Evolutionary conservation across 148 eudicot species (phyloP), one percentile per base, ranked within the genome.

Genomic region (Silene conica): DNA sequence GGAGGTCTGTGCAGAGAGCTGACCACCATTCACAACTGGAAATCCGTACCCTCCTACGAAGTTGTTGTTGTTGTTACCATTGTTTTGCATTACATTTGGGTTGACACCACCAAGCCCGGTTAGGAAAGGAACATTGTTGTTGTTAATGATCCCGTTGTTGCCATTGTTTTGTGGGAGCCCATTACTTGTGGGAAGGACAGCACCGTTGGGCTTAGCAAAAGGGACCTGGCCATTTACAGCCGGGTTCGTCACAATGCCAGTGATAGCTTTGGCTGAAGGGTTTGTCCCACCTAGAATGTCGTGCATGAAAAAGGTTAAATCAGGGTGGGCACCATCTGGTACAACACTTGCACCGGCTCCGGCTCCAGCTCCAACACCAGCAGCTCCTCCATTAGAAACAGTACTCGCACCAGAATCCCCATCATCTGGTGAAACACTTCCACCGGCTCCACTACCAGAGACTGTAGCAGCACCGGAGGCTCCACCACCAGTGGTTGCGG

Each of bases 141-240:
- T 92, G 86, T 86, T 87, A 43, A 84, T 71, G 57, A 87, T 23
- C 0, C 81, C 96, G 7, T 73, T 77, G 74, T 91, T 91, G 66
- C 23, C 89, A 20, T 83, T 90, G 77, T 84, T 86, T 22, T 71
- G 79, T 5, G 87, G 86, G 62, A 83, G 80, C 18, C 97, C 98
- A 57, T 87, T 89, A 78, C 79, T 84, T 1, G 79, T 76, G 5
- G 92, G 85, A 10, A 92, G 85, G 80, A 85, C 86, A 3, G 96
- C 96, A 5, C 98, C 98, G 54, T 88, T 89, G 0, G 89, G 93
- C 70, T 92, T 95, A 16, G 98, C 98, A 38, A 94, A 94, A 8
- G 98, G 93, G 68, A 94, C 92, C 63, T 94, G 97, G 12, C 98
- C 93, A 16, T 87, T 86, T 18, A 86, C 82, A 3, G 95, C 91